Evolutionary conservation across 768 basidiomycete species (phyloP).

Genomic region (Mycena rosella): DNA sequence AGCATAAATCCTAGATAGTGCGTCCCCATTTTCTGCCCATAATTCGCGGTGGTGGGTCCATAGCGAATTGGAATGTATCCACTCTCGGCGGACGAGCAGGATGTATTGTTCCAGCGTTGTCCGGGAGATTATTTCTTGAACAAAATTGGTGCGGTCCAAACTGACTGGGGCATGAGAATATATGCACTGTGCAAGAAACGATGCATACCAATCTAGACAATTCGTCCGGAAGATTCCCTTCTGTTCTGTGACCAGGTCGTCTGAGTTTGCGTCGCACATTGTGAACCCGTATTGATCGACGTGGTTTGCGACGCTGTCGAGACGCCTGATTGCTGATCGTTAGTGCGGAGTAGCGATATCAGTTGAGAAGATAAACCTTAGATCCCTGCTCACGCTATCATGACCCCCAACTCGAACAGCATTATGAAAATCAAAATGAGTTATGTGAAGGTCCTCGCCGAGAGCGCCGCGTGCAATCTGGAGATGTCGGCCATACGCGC

Average conservation of each 20-base stretch:
- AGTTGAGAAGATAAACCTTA: slow-evolving; percentile 59
- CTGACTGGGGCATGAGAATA: slow-evolving; percentile 55
- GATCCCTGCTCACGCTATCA: slow-evolving; percentile 83
- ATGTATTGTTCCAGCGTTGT: slow-evolving; percentile 87
- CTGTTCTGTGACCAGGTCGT: slow-evolving; percentile 88
- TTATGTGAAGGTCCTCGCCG: slow-evolving; percentile 80
- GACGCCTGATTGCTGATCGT: slow-evolving; percentile 56
- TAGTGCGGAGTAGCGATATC: background rate
- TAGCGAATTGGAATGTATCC: slow-evolving; percentile 74
- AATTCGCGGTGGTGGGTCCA: slow-evolving; percentile 93
- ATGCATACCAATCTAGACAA: slow-evolving; percentile 89
- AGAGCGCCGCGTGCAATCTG: slow-evolving; percentile 71
- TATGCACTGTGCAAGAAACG: background rate
- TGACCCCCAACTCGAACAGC: slow-evolving; percentile 86
- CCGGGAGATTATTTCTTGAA: slow-evolving; percentile 94
- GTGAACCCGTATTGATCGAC: slow-evolving; percentile 90
- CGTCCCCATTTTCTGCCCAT: slow-evolving; percentile 98
- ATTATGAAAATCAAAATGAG: slow-evolving; percentile 95
- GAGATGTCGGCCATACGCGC: slow-evolving; percentile 87
- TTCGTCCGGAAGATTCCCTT: slow-evolving; percentile 94
- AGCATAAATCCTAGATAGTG: slow-evolving; percentile 93
- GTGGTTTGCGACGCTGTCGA: slow-evolving; percentile 69
- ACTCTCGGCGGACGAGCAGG: slow-evolving; percentile 80
- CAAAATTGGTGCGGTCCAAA: slow-evolving; percentile 96
- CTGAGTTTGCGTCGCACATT: slow-evolving; percentile 74